These are phyloP conservation scores for Hypocrella siamensis DNA, from an alignment of 2,329 filamentous ascomycete species.

Conservation along the genomic window DNA sequence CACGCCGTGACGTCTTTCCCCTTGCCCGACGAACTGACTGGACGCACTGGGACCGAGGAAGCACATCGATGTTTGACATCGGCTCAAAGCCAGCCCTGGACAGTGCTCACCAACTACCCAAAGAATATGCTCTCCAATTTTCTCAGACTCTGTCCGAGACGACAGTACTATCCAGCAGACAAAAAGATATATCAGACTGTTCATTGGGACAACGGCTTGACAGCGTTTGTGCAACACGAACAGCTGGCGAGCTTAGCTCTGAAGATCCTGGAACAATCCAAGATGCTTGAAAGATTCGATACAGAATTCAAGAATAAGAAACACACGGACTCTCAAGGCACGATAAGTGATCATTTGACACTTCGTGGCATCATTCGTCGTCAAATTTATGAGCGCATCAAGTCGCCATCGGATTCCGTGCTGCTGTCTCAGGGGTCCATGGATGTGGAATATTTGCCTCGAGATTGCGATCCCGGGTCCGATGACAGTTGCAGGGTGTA, in stretches of 20 bases:
- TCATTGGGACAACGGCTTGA: conserved; percentile 15
- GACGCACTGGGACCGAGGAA: conserved; percentile 45
- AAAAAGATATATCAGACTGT: conserved; percentile 18
- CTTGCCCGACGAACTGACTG: conserved; percentile 40
- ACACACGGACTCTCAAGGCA: background rate
- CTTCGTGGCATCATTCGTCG: conserved; percentile 8
- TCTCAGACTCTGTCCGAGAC: background rate
- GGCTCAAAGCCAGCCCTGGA: conserved; percentile 34
- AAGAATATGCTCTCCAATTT: background rate
- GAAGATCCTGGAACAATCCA: conserved; percentile 15
- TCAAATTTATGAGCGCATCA: conserved; percentile 10
- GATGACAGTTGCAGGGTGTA: background rate
- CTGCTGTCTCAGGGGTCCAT: background rate
- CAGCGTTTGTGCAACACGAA: conserved; percentile 21
- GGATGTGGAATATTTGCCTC: background rate
- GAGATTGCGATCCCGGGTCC: background rate
- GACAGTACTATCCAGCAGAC: conserved; percentile 20
- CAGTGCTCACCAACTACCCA: conserved; percentile 9
- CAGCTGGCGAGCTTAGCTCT: conserved; percentile 13
- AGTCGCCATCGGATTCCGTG: conserved; percentile 1
- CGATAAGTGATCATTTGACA: background rate
- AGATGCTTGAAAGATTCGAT: conserved; percentile 10
- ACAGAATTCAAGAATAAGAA: background rate
- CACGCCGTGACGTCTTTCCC: conserved; percentile 46
- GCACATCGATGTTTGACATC: conserved; percentile 33